Base-by-base conservation (phyloP, 345 rosid genomes). In the Ricinus communis region DNA sequence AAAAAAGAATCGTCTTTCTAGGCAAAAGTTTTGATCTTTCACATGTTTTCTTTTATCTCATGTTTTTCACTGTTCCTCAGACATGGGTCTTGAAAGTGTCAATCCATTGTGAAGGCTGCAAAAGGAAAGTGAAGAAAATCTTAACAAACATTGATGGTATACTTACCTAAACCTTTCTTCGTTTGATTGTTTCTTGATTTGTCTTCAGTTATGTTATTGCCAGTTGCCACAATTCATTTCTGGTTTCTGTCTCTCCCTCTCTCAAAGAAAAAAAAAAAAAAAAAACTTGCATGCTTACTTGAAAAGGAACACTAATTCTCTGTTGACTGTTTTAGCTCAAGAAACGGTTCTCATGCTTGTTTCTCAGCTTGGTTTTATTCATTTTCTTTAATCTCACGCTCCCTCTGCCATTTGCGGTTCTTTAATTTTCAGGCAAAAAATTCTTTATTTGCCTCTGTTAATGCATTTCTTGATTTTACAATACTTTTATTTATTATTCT, bases 21-120 rank as follows among this genome's bases (percentile, higher is more conserved):
- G 1, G 24, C 25, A 18, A 16, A 51, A 16, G 11, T 16, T 50
- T 38, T 25, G 31, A 0, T 15, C n/a, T 31, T 57, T 72, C 43
- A 5, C 13, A 4, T 25, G 27, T 40, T 22, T n/a, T n/a, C n/a
- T 6, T 10, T 36, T 9, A 18, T 5, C 24, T 12, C 22, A 8
- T 4, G 24, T 59, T 52, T 47, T 36, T 28, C 24, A 22, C 12
- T 68, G 46, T n/a, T 47, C 56, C 12, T 46, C 71, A 77, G 81
- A 73, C 45, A 25, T 74, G 54, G 74, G 71, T 73, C 28, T 73
- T 78, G 69, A 78, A 52, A 65, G 81, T 78, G 19, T 69, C 81
- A 3, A 46, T 78, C 41, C 77, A 78, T 14, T 78, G 81, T 12
- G 74, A 78, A 40, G 77, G 53, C 22, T 78, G 81, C 71, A 73